Percentiles rank a stretch among this genome's conserved stretches.
These are phyloP conservation scores for Candida silvicultrix DNA, from an alignment of 805 yeast species.

Conservation along the genomic window DNA sequence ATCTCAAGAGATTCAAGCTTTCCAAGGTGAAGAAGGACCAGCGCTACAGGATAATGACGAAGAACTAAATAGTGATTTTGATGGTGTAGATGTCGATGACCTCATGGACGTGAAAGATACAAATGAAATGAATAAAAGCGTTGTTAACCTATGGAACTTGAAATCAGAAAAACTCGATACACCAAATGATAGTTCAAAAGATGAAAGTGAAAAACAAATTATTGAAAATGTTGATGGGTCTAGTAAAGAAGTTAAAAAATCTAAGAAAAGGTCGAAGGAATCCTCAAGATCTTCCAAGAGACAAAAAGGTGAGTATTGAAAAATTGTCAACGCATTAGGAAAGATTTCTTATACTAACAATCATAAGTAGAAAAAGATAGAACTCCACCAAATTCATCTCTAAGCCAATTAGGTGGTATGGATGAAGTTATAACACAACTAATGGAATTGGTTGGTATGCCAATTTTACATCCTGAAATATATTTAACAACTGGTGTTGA, in stretches of 20 bases:
- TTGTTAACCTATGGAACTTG: slow-evolving; percentile 63
- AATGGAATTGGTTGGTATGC: slow-evolving; percentile 87
- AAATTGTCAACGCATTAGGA: slow-evolving; percentile 9
- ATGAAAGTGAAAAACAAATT: slow-evolving; percentile 5
- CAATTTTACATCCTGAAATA: slow-evolving; percentile 90
- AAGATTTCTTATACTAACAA: slow-evolving; percentile 13
- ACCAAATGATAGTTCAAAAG: slow-evolving; percentile 3
- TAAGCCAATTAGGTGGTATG: slow-evolving; percentile 84
- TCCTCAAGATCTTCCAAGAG: slow-evolving; percentile 27
- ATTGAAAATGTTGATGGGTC: slow-evolving; percentile 10
- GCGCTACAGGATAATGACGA: slow-evolving; percentile 24
- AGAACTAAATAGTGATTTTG: slow-evolving; percentile 32
- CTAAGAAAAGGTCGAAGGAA: slow-evolving; percentile 50
- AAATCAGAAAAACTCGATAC: slow-evolving; percentile 15
- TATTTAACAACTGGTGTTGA: slow-evolving; percentile 84
- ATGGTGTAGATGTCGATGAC: slow-evolving; percentile 31
- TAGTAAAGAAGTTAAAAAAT: slow-evolving; percentile 25
- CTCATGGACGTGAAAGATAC: slow-evolving; percentile 60
- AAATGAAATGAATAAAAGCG: slow-evolving; percentile 71
- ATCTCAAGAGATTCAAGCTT: slow-evolving; percentile 36
- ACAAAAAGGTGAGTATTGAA: slow-evolving; percentile 30
- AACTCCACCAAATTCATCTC: slow-evolving; percentile 60
- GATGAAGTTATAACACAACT: slow-evolving; percentile 79
- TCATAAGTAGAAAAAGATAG: slow-evolving; percentile 44
- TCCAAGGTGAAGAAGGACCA: slow-evolving; percentile 20